Percentiles rank a stretch among this genome's conserved stretches.
Conservation (phyloP, 106 monocot species). For the Platanthera guangdongensis region DNA sequence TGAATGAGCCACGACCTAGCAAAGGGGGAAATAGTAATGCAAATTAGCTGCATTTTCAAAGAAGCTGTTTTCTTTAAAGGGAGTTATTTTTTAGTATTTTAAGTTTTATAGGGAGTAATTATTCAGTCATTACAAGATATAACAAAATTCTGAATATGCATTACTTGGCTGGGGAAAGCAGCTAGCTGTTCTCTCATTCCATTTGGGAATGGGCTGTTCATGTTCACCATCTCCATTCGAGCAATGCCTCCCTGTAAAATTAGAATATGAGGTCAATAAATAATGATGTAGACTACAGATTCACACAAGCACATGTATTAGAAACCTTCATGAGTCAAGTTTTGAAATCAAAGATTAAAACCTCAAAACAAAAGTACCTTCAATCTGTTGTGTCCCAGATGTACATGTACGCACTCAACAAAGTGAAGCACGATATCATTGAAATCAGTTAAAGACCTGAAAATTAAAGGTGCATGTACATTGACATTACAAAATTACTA, state of each 20-base stretch:
- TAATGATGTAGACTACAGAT: neutral
- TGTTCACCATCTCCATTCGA: constrained; percentile 10
- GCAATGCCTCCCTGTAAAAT: constrained; percentile 17
- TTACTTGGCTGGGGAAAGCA: constrained; percentile 28
- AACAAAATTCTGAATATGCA: neutral
- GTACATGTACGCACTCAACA: constrained; percentile 47
- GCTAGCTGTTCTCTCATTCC: constrained; percentile 13
- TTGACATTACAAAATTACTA: neutral
- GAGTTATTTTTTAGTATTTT: neutral
- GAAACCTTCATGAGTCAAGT: neutral
- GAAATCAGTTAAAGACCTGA: constrained; percentile 56
- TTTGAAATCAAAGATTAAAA: neutral
- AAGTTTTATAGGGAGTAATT: neutral
- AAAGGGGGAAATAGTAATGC: neutral
- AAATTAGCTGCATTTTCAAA: constrained; percentile 1
- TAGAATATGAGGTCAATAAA: neutral
- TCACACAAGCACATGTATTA: neutral
- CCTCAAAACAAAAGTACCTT: constrained; percentile 15
- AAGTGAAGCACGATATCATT: constrained; percentile 60
- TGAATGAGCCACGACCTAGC: constrained; percentile 17
- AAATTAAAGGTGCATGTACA: constrained; percentile 11
- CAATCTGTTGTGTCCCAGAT: constrained; percentile 26
- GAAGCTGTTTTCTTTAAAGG: neutral
- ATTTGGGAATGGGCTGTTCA: constrained; percentile 20
- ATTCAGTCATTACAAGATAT: neutral